Evolutionary conservation across 2,329 filamentous ascomycete genomes (phyloP), one percentile per base, ranked within the genome.

Genomic region (Didymellaceae sp.): DNA sequence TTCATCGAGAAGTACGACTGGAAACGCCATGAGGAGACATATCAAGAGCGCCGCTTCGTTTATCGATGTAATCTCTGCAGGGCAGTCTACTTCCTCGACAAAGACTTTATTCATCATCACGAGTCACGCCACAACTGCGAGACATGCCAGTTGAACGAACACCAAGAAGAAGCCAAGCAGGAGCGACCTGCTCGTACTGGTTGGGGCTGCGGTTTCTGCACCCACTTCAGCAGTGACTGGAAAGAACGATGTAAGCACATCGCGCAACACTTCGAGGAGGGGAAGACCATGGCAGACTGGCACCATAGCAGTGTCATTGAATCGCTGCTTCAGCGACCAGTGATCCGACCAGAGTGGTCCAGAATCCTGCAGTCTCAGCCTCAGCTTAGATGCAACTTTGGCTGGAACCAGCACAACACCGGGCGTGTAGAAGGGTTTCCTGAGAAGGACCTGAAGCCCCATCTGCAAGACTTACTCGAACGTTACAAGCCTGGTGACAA

Each of bases 201-300:
- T 30, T 88, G 85, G 82, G 85, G 84, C 1, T 88, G 85, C 52
- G 85, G 85, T 6, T 87, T 88, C 66, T 88, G 85, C 59, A 82
- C 79, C 5, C 84, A 82, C 6, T 79, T 86, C 49, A 81, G 85
- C 47, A 78, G 78, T 9, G 80, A 82, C 22, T 82, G 84, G 54
- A 82, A 84, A 57, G 82, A 84, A 35, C 82, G 86, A 62, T 84
- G 86, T 52, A 83, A 86, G 61, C 85, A 88, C 54, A 80, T 88
- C 17, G 83, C 83, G n/a, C 73, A 77, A 4, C 85, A 88, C 59
- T 87, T 86, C 61, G 85, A 87, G 60, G 57, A 62, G 4, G 50
- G 55, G 8, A 77, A 81, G 67, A 83, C 79, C 31, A 85, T 84
- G 65, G 74, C 75, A n/a, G 79, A 86, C 51, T 88, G 85, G 85